These are phyloP conservation scores for Trichoderma lentiforme DNA, from an alignment of 2,329 filamentous ascomycete genomes.

Conservation along the genomic window DNA sequence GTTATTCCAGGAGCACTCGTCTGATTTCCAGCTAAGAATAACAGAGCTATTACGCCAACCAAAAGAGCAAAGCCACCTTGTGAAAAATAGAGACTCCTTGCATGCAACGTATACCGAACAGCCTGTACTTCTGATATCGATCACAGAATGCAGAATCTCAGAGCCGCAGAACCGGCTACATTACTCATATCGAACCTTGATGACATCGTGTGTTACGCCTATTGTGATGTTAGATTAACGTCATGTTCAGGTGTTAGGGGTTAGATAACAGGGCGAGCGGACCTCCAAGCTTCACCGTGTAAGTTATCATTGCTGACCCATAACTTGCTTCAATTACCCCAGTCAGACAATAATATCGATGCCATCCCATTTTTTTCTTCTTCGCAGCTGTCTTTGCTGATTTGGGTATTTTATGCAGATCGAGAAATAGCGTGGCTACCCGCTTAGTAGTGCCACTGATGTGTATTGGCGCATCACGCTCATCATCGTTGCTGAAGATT, in stretches of 20 bases:
- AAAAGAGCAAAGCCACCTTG: not conserved
- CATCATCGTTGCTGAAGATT: constrained; percentile 36
- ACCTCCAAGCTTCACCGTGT: constrained; percentile 38
- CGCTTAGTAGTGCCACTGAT: constrained; percentile 29
- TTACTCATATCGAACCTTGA: constrained; percentile 35
- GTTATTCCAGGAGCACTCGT: not conserved
- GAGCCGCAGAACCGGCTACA: not conserved
- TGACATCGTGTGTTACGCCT: constrained; percentile 38
- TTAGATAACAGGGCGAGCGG: constrained; percentile 1
- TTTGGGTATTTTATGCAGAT: constrained; percentile 34
- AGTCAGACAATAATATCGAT: constrained; percentile 37
- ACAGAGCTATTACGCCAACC: not conserved
- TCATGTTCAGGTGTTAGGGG: not conserved
- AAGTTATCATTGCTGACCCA: constrained; percentile 39
- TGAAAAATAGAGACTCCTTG: not conserved
- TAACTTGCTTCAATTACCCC: constrained; percentile 38
- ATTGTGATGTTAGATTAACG: not conserved
- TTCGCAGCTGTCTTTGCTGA: constrained; percentile 31
- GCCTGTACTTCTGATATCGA: not conserved
- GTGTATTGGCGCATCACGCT: constrained; percentile 32
- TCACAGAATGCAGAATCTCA: not conserved
- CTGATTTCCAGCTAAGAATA: not conserved
- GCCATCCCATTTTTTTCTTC: constrained; percentile 34
- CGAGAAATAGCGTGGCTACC: constrained; percentile 36
- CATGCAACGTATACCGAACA: not conserved